Base-by-base conservation (phyloP, 805 yeast species). In the Saccharomycopsis sp. region DNA sequence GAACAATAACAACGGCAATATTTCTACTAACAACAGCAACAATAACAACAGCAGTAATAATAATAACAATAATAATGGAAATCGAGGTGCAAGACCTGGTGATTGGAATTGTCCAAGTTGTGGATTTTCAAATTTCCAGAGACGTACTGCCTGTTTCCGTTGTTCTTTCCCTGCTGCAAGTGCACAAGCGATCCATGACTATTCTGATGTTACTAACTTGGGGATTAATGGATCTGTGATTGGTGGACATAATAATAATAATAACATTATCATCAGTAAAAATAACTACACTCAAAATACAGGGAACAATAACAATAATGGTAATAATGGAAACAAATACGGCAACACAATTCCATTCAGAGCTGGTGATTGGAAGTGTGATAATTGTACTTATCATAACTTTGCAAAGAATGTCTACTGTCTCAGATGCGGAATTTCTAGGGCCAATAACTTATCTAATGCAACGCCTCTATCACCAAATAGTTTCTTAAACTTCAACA, bases 81-180 rank as follows among this genome's bases (percentile, higher is more conserved):
- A 97, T 22, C 5, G 20, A 17, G 49, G 49, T 44, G 29, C 56
- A n/a, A 78, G 97, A 68, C 97, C 97, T 0, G 97, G 97, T 20
- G 97, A 92, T 70, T 92, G 97, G 97, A 89, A 88, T n/a, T 92
- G 97, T 71, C 96, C 97, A 24, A 85, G 92, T 3, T 92, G 97
- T 76, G 97, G 97, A 0, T 92, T 92, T 67, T 88, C 96, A 23
- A 92, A 92, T 71, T 92, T 92, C 73, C 97, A 92, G 72, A 81
- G 97, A 67, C 80, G 97, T 71, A 87, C 96, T 1, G 96, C 96
- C 1, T 92, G 97, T 72, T 90, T 92, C 77, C 78, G 97, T 63
- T 92, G 97, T 69, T 86, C 93, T 1, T 90, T 87, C 72, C 96
- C 97, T 3, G 89, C 89, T 8, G 77, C 89, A 9, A 77, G 88